Conservation (phyloP, 2,329 filamentous ascomycete genomes). For the Diaporthe vaccinii region DNA sequence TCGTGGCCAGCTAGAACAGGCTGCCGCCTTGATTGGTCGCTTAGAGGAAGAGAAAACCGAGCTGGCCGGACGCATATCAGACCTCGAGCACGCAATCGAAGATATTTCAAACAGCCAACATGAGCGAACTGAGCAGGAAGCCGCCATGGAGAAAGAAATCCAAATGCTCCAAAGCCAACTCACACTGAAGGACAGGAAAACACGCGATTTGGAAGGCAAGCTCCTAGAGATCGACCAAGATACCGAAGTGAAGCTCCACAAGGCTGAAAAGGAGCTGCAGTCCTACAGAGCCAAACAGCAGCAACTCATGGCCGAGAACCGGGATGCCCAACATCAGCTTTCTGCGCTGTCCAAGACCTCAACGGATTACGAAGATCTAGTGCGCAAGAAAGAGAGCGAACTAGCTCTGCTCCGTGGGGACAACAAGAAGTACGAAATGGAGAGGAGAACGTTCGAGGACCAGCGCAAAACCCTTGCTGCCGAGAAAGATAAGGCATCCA, state of each 20-base stretch:
- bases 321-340: conserved; percentile 86
- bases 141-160: conserved; percentile 83
- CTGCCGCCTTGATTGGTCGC: conserved; percentile 85
- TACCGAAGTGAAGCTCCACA: conserved; percentile 85
- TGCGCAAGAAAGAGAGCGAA: conserved; percentile 95
- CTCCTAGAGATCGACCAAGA: conserved; percentile 90
- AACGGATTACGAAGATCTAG: conserved; percentile 93
- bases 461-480: conserved; percentile 79
- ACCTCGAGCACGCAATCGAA: conserved; percentile 78
- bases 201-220: conserved; percentile 87
- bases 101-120: conserved; percentile 79
- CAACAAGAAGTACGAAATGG: conserved; percentile 84
- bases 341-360: conserved; percentile 90
- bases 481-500: conserved; percentile 84
- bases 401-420: conserved; percentile 87
- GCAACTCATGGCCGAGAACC: conserved; percentile 84
- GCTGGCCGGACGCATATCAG: conserved; percentile 74
- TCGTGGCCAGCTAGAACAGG: conserved; percentile 89
- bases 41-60: conserved; percentile 89
- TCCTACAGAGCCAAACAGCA: conserved; percentile 80
- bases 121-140: conserved; percentile 81
- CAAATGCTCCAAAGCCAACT: conserved; percentile 94
- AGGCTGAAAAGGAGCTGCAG: conserved; percentile 84
- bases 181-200: conserved; percentile 88
- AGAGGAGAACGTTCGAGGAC: conserved; percentile 82